Conservation (phyloP, 1,284 basidiomycete genomes). For the Malassezia yamatoensis region DNA sequence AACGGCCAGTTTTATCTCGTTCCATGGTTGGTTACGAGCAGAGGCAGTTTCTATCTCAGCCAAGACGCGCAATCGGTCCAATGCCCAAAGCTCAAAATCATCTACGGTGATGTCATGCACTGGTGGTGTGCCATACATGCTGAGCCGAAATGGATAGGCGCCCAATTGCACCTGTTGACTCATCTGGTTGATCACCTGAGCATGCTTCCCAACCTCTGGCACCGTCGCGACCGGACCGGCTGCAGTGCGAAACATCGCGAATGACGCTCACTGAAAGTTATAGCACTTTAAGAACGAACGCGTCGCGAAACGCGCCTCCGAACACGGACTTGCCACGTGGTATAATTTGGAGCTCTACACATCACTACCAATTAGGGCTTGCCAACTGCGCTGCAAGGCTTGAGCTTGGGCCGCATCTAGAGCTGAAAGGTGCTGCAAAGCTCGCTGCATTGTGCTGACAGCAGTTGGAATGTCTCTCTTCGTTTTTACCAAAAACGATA, state of each 20-base stretch:
- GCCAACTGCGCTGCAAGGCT: constrained; percentile 11
- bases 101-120: constrained; percentile 83
- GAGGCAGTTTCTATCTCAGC: constrained; percentile 88
- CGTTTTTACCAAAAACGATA: constrained; percentile 2
- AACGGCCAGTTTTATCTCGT: constrained; percentile 63
- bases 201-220: not conserved
- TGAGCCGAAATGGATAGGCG: constrained; percentile 38
- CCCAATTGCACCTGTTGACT: constrained; percentile 17
- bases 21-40: constrained; percentile 69
- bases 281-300: not conserved
- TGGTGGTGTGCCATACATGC: constrained; percentile 70
- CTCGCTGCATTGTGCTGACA: constrained; percentile 1
- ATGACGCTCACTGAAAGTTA: not conserved
- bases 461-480: constrained; percentile 7
- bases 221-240: not conserved
- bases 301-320: not conserved
- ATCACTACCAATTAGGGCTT: not conserved
- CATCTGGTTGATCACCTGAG: constrained; percentile 24
- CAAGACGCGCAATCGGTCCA: constrained; percentile 73
- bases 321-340: not conserved
- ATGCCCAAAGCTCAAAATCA: constrained; percentile 84
- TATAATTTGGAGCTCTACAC: constrained; percentile 5
- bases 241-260: constrained; percentile 16
- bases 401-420: not conserved
- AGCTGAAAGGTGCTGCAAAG: not conserved